Base-by-base conservation (phyloP, 306 rosid genomes). In the Boehmeria nivea region DNA sequence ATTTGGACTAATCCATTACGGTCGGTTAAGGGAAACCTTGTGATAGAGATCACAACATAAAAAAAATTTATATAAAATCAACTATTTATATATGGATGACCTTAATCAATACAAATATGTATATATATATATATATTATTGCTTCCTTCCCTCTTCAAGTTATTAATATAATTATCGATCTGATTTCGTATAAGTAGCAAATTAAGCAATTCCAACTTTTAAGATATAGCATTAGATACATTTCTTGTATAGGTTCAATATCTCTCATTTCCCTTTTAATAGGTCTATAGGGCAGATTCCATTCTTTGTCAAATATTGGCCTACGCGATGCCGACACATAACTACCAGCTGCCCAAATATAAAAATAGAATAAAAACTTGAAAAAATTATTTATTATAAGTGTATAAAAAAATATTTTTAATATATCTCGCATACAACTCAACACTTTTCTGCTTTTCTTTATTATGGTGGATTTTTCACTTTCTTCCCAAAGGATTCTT, bases 281-380 rank as follows among this genome's bases (percentile, higher is more conserved):
- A 25, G 68, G 21, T 47, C 67, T 18, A 36, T 60, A 42, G 36
- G 51, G 51, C 25, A 66, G 73, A 76, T 66, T 72, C 71, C 68
- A 57, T 22, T 54, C 15, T 5, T 15, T 19, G 60, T 49, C 72
- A 54, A 58, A 59, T 56, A 39, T 76, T 52, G 51, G 54, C 70
- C 72, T 45, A 9, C 47, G 51, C 54, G 70, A 59, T 64, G 50
- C 47, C 65, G 61, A 64, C 65, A 54, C 51, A 47, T 60, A 67
- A 59, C 72, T 44, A 54, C 74, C 72, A 54, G 18, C n/a, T n/a
- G n/a, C 59, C 43, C 21, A 51, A 16, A 34, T 53, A n/a, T n/a
- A 31, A 31, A 13, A 53, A 27, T 21, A 50, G 7, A n/a, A 57
- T 14, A 34, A 3, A 12, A 8, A 3, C 13, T 18, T 8, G n/a